phyloP scores from a whole-genome alignment of 2,329 filamentous ascomycete species.

The Aspergillus transmontanensis region DNA sequence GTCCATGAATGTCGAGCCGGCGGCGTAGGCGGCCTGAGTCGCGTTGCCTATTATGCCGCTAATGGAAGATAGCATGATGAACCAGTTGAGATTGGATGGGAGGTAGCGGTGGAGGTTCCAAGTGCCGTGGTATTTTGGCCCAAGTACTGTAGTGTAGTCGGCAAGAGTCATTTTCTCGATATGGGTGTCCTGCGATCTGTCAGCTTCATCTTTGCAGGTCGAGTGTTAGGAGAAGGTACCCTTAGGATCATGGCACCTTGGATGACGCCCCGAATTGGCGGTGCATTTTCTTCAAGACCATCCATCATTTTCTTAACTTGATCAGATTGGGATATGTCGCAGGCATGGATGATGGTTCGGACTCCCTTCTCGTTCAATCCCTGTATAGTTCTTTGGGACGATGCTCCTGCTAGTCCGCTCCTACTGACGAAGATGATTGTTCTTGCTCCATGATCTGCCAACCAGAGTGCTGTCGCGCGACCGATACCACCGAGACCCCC shows the following conservation, averaged over 20 bases:
- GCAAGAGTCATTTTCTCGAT: slow-evolving; percentile 40
- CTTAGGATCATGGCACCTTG: slow-evolving; percentile 32
- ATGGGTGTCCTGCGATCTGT: slow-evolving; percentile 24
- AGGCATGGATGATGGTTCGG: slow-evolving; percentile 25
- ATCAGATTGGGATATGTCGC: slow-evolving; percentile 33
- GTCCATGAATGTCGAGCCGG: slow-evolving; percentile 41
- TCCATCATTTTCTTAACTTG: slow-evolving; percentile 30
- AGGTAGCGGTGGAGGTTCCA: slow-evolving; percentile 32
- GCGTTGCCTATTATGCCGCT: slow-evolving; percentile 49
- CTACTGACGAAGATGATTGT: slow-evolving; percentile 58
- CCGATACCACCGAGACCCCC: slow-evolving; percentile 35
- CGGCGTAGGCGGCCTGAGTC: slow-evolving; percentile 47
- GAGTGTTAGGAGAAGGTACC: slow-evolving; percentile 10
- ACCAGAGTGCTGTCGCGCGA: slow-evolving; percentile 37
- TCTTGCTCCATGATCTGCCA: slow-evolving; percentile 53
- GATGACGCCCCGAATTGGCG: slow-evolving; percentile 30
- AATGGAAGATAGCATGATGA: slow-evolving; percentile 43
- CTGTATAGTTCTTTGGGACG: slow-evolving; percentile 23
- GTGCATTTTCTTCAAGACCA: slow-evolving; percentile 9
- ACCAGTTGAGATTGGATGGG: slow-evolving; percentile 38
- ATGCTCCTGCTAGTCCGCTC: slow-evolving; percentile 25
- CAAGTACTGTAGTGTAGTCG: slow-evolving; percentile 34
- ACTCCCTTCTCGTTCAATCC: slow-evolving; percentile 22
- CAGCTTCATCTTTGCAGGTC: background rate
- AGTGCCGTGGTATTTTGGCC: slow-evolving; percentile 36